Base-by-base conservation (phyloP, 371 early-diverging fungal species). In the Dichotomocladium elegans region DNA sequence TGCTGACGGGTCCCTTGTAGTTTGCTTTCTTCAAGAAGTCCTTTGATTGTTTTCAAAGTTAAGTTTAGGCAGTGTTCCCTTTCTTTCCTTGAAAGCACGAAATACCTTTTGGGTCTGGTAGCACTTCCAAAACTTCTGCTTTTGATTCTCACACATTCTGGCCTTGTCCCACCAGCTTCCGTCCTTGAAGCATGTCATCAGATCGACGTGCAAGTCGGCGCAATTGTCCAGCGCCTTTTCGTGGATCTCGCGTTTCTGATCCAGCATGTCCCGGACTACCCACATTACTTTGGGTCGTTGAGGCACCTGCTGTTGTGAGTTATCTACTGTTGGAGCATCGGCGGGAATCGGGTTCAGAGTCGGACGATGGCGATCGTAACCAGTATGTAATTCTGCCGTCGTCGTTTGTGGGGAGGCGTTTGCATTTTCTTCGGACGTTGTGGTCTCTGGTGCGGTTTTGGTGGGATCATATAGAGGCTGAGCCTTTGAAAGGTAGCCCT, bases 141-240 rank as follows among this genome's bases (percentile, higher is more conserved):
- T 80, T 54, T 79, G 79, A 42, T 74, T 72, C 62, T 80, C 77
- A 51, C 83, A 83, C 81, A 83, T 77, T 22, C 70, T 74, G 1
- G 81, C 81, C 41, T 79, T 80, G 37, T 83, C 83, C 81, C 80
- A 80, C 81, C 80, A 81, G 8, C 80, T 74, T 5, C 83, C 83
- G 24, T 77, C 53, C 40, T 70, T 62, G n/a, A 83, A 72, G 45
- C 83, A 83, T 12, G 63, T 68, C 37, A 76, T 47, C 9, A 83
- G 53, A 3, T 77, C 72, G 34, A 66, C 63, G 41, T 83, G 77
- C 4, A 81, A 45, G 58, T 83, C 83, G 8, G 78, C 80, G 52
- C 83, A 83, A 40, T 79, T 68, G 40, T 72, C 77, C 12, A 75
- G 31, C 2, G 83, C 71, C 0, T 75, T 69, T 10, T 58, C 68